A percentile compares a stretch with the other conserved stretches of the same genome.
These are phyloP conservation scores for Neurospora pannonica DNA, from an alignment of 495 filamentous ascomycete species.

Conservation along the genomic window DNA sequence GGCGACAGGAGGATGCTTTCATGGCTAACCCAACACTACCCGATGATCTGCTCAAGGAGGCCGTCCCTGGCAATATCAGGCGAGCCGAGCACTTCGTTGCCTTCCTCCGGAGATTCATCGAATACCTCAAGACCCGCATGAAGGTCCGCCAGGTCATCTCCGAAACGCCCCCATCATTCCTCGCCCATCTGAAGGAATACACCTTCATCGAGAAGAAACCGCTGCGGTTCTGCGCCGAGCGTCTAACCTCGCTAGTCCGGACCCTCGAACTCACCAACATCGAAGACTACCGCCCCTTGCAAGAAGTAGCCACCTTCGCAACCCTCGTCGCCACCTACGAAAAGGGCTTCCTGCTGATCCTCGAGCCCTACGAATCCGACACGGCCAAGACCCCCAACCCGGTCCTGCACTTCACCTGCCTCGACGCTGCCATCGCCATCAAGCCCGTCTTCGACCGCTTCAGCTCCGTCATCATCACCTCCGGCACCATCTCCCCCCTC, in stretches of 20 bases:
- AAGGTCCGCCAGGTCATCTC: slow-evolving; percentile 95
- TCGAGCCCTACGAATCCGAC: slow-evolving; percentile 94
- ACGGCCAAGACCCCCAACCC: slow-evolving; percentile 94
- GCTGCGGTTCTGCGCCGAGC: slow-evolving; percentile 88
- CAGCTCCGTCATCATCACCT: slow-evolving; percentile 95
- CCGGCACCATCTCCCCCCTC: slow-evolving; percentile 89
- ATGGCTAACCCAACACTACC: slow-evolving; percentile 87
- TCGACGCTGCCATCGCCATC: slow-evolving; percentile 97
- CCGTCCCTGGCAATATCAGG: slow-evolving; percentile 92
- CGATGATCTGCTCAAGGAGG: slow-evolving; percentile 80
- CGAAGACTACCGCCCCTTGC: slow-evolving; percentile 92
- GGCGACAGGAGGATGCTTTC: slow-evolving; percentile 85
- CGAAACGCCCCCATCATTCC: slow-evolving; percentile 89
- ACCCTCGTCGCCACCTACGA: slow-evolving; percentile 96
- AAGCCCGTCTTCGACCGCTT: slow-evolving; percentile 97
- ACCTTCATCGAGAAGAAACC: slow-evolving; percentile 98
- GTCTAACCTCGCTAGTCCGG: slow-evolving; percentile 86
- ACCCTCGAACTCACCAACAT: slow-evolving; percentile 96
- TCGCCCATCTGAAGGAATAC: slow-evolving; percentile 85
- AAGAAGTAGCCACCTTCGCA: slow-evolving; percentile 98
- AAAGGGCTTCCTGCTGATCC: slow-evolving; percentile 88
- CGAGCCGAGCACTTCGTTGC: slow-evolving; percentile 93
- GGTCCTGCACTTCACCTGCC: slow-evolving; percentile 87
- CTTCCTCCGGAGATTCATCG: slow-evolving; percentile 92
- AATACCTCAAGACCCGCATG: slow-evolving; percentile 98